Evolutionary conservation across 352 stramenopile species (phyloP), one percentile per base, ranked within the genome.

Genomic region (Phytophthora cryptogea): DNA sequence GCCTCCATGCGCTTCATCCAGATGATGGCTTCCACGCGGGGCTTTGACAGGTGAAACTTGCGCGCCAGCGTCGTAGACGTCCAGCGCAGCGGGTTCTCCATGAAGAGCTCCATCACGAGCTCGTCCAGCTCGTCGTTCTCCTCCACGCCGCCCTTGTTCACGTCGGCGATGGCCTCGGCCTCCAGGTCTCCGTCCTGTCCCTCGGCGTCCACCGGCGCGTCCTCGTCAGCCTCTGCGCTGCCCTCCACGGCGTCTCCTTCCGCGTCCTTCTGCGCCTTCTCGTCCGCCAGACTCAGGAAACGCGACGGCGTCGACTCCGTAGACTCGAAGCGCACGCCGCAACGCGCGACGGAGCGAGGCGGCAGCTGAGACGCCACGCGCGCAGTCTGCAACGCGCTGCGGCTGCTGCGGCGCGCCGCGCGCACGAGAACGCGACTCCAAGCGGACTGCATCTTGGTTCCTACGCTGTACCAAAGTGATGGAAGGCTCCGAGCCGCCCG

Each of bases 41-140:
- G 71, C 68, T 90, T 90, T 8, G 81, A 79, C 48, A 92, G 61
- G 54, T 82, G 63, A 53, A 82, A 93, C 66, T 84, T 86, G 55
- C 78, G 81, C 47, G 86, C 78, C 20, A 98, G 83, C 56, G 93
- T 91, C 20, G 83, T 67, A 2, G 95, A 63, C 49, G 86, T 96
- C 81, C 89, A 94, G 37, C 83, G 77, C 48, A 96, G 53, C 16
- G 91, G 88, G 72, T 97, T 83, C 54, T 92, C 78, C 72, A 98
- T 84, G 59, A 83, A 88, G 35, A 95, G 59, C 49, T 87, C 70
- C 75, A 90, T 91, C 48, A 94, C 76, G 59, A 88, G 56, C 37
- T 83, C 69, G 58, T 92, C 80, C 42, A 89, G 63, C 52, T 89
- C 71, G 39, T 93, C 86, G 51, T 84, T 78, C 54, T 91, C 78